Evolutionary conservation across 257 asterid genomes (phyloP).

Genomic region (Eustoma russellianum): DNA sequence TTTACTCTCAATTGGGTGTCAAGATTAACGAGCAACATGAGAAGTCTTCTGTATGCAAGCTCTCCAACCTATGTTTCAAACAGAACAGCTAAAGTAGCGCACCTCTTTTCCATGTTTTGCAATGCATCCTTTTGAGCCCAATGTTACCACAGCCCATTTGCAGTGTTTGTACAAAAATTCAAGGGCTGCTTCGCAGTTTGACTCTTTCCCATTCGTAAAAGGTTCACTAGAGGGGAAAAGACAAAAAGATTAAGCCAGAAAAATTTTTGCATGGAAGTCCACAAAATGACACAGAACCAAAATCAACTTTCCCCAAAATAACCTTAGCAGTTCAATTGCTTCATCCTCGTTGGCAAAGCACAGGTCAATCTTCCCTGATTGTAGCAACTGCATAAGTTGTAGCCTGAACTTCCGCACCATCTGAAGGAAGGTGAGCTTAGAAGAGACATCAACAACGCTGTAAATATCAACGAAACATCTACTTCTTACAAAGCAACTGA

Average conservation of each 20-base stretch:
- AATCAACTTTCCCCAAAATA: too few relatives aligned
- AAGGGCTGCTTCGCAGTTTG: slow-evolving; percentile 61
- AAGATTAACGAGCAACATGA: neutral
- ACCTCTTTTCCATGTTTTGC: slow-evolving; percentile 85
- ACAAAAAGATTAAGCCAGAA: neutral
- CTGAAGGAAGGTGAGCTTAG: slow-evolving; percentile 30
- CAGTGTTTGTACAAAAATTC: slow-evolving; percentile 68
- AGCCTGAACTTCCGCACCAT: slow-evolving; percentile 80
- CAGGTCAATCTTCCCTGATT: slow-evolving; percentile 82
- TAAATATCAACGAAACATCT: too few relatives aligned
- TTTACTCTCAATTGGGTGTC: too few relatives aligned
- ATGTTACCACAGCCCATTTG: slow-evolving; percentile 89
- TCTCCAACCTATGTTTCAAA: neutral
- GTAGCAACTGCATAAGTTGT: slow-evolving; percentile 64
- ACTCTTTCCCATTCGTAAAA: slow-evolving; percentile 48
- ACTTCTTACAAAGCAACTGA: too few relatives aligned
- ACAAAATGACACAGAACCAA: too few relatives aligned
- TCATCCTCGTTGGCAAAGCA: slow-evolving; percentile 99
- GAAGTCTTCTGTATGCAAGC: neutral
- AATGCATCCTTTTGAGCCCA: slow-evolving; percentile 84
- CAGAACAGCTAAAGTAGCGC: neutral
- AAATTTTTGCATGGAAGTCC: neutral
- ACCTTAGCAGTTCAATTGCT: slow-evolving; percentile 82
- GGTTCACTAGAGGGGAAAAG: slow-evolving; percentile 4
- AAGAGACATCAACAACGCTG: slow-evolving; percentile 1